Evolutionary conservation across 371 early-diverging fungal species (phyloP), one percentile per base, ranked within the genome.

Genomic region (Mortierella sp.): DNA sequence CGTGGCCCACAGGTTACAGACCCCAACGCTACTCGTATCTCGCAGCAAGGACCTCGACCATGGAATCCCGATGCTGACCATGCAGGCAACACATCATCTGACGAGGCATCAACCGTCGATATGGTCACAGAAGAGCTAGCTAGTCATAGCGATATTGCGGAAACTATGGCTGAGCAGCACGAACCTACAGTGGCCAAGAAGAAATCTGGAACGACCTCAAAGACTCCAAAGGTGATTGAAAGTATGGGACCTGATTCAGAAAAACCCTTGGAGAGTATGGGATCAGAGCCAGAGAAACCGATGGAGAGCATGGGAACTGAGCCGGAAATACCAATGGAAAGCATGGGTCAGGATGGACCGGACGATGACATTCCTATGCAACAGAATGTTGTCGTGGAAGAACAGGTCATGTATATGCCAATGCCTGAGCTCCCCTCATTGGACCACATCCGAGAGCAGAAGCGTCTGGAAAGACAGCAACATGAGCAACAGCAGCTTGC

Each of bases 301-400:
- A 50, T 72, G 15, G 79, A 77, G 66, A 77, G 79, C 57, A 77
- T 77, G 79, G 79, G 79, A 12, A 58, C 66, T 4, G 79, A 77
- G 15, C 70, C 79, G 2, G 79, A 77, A 47, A 52, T 25, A 30
- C 21, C 57, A 11, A 45, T 68, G 14, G 79, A 77, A 69, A 77
- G 79, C 58, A 77, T 77, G 77, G 77, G 76, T n/a, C 66, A 71
- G 11, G 72, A 77, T 68, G 75, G 75, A 21, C 57, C 57, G 4
- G 37, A 57, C 6, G 16, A 25, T 6, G 57, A 29, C 7, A 37
- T 37, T 37, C 37, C 9, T 9, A 37, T 37, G 37, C 37, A 37
- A 9, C 37, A 37, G 37, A 37, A 37, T 37, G 71, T 25, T 7
- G 44, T 44, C 14, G 29, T 64, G 46, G 50, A 74, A 44, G 60